Evolutionary conservation across 2,329 filamentous ascomycete species (phyloP).

Genomic region (Cercospora sojina): DNA sequence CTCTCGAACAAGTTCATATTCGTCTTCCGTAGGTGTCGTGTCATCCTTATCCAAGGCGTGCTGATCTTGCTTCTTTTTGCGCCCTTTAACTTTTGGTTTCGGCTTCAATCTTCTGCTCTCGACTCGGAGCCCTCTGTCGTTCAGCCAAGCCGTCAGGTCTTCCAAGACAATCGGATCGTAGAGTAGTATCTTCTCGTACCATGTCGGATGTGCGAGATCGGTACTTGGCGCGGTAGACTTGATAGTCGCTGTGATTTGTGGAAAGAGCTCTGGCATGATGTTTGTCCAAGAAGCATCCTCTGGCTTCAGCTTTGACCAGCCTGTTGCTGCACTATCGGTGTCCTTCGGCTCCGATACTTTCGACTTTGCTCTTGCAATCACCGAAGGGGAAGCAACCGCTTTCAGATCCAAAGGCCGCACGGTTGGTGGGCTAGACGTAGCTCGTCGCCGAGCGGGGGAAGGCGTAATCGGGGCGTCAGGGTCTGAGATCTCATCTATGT

Average conservation of each 20-base stretch:
- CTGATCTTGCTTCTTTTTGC: constrained; percentile 45
- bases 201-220: constrained; percentile 56
- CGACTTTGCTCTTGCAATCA: constrained; percentile 3
- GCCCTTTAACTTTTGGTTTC: constrained; percentile 20
- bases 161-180: constrained; percentile 90
- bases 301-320: constrained; percentile 25
- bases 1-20: constrained; percentile 30
- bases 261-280: constrained; percentile 44
- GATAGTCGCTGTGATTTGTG: constrained; percentile 51
- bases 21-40: constrained; percentile 31
- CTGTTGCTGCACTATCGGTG: not conserved
- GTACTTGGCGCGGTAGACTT: constrained; percentile 45
- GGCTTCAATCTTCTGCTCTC: constrained; percentile 20
- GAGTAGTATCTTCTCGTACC: constrained; percentile 90
- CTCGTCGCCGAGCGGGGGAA: constrained; percentile 35
- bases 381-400: constrained; percentile 17
- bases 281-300: constrained; percentile 34
- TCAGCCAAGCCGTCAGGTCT: constrained; percentile 80
- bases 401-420: constrained; percentile 27
- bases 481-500: constrained; percentile 40
- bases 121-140: constrained; percentile 43
- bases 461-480: constrained; percentile 34
- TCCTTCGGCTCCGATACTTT: constrained; percentile 1
- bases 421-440: constrained; percentile 28
- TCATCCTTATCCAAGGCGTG: constrained; percentile 58